Evolutionary conservation across 176 grass and related monocot species (phyloP).

Genomic region (Carex scoparia): DNA sequence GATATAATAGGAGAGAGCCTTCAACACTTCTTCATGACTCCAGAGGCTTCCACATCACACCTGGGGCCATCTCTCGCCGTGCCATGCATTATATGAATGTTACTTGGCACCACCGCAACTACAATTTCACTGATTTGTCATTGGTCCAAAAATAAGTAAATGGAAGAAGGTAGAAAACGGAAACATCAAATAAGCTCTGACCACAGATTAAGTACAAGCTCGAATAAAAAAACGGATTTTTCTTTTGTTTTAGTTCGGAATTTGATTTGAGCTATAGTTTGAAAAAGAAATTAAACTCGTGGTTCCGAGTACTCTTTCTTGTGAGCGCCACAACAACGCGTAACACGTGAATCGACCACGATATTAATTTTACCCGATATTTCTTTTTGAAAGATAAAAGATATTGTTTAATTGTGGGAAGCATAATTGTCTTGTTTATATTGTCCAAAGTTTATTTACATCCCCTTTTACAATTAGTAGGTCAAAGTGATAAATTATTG

Average conservation of each 20-base stretch:
- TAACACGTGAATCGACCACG: background rate
- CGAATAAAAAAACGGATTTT: background rate
- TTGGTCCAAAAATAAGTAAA: background rate
- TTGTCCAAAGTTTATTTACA: no score
- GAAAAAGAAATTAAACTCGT: background rate
- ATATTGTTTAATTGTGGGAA: no score
- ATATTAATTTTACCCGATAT: background rate
- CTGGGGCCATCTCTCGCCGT: background rate
- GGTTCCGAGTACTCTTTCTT: background rate
- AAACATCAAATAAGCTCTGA: background rate
- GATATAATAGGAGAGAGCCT: background rate
- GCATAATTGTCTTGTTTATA: no score
- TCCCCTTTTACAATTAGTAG: no score
- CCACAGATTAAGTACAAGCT: background rate
- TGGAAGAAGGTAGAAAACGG: background rate
- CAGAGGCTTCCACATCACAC: constrained; percentile 19
- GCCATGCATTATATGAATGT: background rate
- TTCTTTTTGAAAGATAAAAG: no score
- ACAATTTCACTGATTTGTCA: background rate
- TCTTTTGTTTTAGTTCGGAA: background rate
- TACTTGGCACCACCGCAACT: constrained; percentile 29
- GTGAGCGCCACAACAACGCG: background rate
- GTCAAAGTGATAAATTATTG: no score
- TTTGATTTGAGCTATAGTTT: background rate
- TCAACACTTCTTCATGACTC: background rate